Conservation (phyloP, 2,329 filamentous ascomycete genomes). For the Beauveria rudraprayagi region DNA sequence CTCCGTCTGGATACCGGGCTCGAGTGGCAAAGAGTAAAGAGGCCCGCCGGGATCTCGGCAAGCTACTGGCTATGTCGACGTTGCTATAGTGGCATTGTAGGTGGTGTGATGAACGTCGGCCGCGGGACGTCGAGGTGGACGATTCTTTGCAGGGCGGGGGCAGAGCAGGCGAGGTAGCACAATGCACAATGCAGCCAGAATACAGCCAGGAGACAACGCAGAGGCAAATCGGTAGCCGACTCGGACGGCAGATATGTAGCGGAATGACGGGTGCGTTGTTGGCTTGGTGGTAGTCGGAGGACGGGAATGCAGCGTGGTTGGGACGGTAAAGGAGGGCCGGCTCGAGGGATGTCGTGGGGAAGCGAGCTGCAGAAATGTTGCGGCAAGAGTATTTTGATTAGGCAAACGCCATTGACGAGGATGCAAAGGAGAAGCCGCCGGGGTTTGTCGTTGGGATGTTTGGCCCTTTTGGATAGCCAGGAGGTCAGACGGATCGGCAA, state of each 20-base stretch:
- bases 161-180: not conserved
- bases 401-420: constrained; percentile 2
- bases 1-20: constrained; percentile 10
- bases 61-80: not conserved
- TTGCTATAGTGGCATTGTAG: constrained; percentile 8
- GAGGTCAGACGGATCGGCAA: not conserved
- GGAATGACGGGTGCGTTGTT: not conserved
- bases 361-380: constrained; percentile 2
- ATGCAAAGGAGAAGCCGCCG: constrained; percentile 3
- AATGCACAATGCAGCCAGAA: not conserved
- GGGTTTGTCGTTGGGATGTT: not conserved
- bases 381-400: constrained; percentile 5
- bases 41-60: not conserved
- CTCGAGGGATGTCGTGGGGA: not conserved
- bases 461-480: not conserved
- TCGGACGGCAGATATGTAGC: not conserved
- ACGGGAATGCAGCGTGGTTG: not conserved
- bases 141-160: not conserved
- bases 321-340: not conserved
- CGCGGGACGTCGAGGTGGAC: not conserved
- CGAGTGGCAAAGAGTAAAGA: not conserved
- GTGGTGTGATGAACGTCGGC: not conserved
- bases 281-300: not conserved
- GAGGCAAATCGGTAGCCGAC: not conserved
- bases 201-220: not conserved